Evolutionary conservation across 345 rosid genomes (phyloP), one percentile per base, ranked within the genome.

Genomic region (Murraya koenigii): DNA sequence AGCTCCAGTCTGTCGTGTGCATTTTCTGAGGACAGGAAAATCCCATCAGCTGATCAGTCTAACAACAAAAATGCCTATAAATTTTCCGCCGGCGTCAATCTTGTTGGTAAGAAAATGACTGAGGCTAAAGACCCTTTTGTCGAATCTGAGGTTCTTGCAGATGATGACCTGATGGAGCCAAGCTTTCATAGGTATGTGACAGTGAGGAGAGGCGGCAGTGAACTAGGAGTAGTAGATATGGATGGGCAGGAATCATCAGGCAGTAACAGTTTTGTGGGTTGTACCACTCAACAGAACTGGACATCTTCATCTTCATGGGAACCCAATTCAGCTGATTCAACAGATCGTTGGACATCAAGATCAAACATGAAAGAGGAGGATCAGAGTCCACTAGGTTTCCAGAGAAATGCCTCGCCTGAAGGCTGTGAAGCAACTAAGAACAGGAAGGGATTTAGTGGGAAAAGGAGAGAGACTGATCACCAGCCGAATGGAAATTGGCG

Each of bases 171-270:
- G 41, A 86, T 84, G 88, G 94, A 92, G 80, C 99, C 98, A 19
- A 95, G 97, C 68, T 86, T 93, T 64, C 94, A 92, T 82, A 93
- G 89, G 80, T 95, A 95, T 72, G 97, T 95, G 66, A 95, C 97
- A 2, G 84, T 91, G 71, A 89, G 85, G 82, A 86, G 97, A 72
- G 98, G 91, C 0, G 88, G 92, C 1, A 84, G 88, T 66, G 65
- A 79, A 36, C 59, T 80, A 6, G 72, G 63, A 32, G 81, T 79
- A 30, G 88, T 79, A 41, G 97, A 95, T 20, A 84, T 83, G 87
- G 98, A 91, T 68, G 94, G 83, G 54, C 91, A 90, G 75, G 99
- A 93, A 80, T 93, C 99, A 52, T 90, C 99, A 9, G 98, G 99
- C 23, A 95, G 99, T 84, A 94, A 96, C 78, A 94, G 95, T 86